These are phyloP conservation scores for Xylaria polymorpha DNA, from an alignment of 2,329 filamentous ascomycete species.

Conservation along the genomic window DNA sequence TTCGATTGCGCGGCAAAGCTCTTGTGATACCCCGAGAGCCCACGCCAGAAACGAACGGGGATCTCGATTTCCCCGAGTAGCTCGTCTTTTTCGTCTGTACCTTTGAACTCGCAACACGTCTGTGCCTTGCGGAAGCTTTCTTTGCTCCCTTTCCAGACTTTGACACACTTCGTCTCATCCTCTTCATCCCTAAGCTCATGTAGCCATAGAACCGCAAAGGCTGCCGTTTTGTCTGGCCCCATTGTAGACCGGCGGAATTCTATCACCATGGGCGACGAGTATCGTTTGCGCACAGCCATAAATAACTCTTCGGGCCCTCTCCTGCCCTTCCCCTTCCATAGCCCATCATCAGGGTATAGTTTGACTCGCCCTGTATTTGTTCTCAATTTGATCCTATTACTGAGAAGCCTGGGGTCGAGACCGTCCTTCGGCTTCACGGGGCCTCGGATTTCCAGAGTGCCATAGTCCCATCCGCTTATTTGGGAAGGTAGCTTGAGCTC, in stretches of 20 bases:
- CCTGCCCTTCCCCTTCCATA: slow-evolving; percentile 64
- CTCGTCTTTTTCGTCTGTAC: slow-evolving; percentile 65
- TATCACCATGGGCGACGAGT: slow-evolving; percentile 65
- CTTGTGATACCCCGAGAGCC: slow-evolving; percentile 69
- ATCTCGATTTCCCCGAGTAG: slow-evolving; percentile 68
- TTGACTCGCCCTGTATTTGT: slow-evolving; percentile 69
- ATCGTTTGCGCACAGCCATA: slow-evolving; percentile 71
- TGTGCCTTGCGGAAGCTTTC: slow-evolving; percentile 54
- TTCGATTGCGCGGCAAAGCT: slow-evolving; percentile 62
- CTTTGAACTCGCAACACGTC: slow-evolving; percentile 52
- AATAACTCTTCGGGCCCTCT: slow-evolving; percentile 56
- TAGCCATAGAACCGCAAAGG: slow-evolving; percentile 75
- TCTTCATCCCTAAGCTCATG: slow-evolving; percentile 77
- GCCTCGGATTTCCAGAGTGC: slow-evolving; percentile 73
- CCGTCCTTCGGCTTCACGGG: slow-evolving; percentile 58
- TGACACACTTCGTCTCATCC: slow-evolving; percentile 66
- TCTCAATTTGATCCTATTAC: slow-evolving; percentile 68
- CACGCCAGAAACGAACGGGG: slow-evolving; percentile 69
- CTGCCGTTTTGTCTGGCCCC: slow-evolving; percentile 65
- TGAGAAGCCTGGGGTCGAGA: slow-evolving; percentile 61
- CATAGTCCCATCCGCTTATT: slow-evolving; percentile 76
- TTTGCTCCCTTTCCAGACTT: slow-evolving; percentile 75
- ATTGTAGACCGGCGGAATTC: slow-evolving; percentile 69
- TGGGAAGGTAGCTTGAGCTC: slow-evolving; percentile 69
- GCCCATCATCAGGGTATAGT: slow-evolving; percentile 62